Evolutionary conservation across 257 asterid genomes (phyloP).

Genomic region (Ballota nigra): DNA sequence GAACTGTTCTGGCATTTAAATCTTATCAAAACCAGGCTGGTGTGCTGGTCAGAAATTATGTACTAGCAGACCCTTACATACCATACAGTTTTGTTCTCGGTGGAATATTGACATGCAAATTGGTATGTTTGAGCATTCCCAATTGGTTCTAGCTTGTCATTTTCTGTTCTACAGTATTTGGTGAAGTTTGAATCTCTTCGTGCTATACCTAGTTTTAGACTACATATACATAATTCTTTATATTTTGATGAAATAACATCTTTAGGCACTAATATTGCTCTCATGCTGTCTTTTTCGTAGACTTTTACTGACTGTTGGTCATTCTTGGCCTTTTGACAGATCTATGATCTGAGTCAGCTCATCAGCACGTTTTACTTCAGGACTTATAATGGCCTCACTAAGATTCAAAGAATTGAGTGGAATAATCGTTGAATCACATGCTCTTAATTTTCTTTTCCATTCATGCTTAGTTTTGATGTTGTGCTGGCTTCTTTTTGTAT

Average conservation of each 20-base stretch:
- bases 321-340: conserved; percentile 41
- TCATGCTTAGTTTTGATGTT: conserved; percentile 15
- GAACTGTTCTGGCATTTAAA: conserved; percentile 53
- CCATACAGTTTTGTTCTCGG: conserved; percentile 77
- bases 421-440: conserved; percentile 68
- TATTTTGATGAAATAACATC: conserved; percentile 9
- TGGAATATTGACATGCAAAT: conserved; percentile 75
- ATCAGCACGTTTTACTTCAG: conserved; percentile 76
- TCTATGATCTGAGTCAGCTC: conserved; percentile 74
- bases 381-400: conserved; percentile 72
- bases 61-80: conserved; percentile 73
- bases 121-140: conserved; percentile 49
- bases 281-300: background rate
- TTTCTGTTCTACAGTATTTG: conserved; percentile 6
- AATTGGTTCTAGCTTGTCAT: conserved; percentile 17
- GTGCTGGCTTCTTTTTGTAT: conserved; percentile 28
- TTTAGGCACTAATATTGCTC: background rate
- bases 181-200: background rate
- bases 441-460: conserved; percentile 8
- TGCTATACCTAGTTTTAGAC: conserved; percentile 3
- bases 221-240: background rate
- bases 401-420: conserved; percentile 84
- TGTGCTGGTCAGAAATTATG: conserved; percentile 66
- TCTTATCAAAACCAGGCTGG: conserved; percentile 74
- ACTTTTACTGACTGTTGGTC: conserved; percentile 18